Conservation (phyloP, 306 rosid genomes). For the Cucurbita pepo region DNA sequence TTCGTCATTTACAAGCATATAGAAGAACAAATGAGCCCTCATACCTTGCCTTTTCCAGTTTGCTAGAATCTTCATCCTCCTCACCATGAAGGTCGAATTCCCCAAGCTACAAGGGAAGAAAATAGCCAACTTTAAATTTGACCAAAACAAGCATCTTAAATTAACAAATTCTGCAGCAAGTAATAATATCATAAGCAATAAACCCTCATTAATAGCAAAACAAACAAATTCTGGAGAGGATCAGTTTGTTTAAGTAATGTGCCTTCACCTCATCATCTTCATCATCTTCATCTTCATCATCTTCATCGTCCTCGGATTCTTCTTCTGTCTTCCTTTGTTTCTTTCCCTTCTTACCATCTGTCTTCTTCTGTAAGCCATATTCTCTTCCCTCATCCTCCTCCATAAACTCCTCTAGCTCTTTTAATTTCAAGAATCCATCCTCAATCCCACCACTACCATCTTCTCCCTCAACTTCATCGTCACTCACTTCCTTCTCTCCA, state of each 20-base stretch:
- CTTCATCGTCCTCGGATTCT: constrained; percentile 21
- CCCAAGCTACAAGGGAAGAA: constrained; percentile 27
- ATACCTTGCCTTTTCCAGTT: constrained; percentile 41
- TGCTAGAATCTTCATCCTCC: constrained; percentile 33
- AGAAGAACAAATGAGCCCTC: neutral
- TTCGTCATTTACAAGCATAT: neutral
- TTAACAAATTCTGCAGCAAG: neutral
- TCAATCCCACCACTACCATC: constrained; percentile 35
- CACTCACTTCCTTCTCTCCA: neutral
- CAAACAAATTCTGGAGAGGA: neutral
- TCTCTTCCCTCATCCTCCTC: constrained; percentile 47
- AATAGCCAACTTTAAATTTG: neutral
- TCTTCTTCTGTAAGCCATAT: constrained; percentile 21
- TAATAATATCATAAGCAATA: neutral
- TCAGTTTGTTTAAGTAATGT: neutral
- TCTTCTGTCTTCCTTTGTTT: constrained; percentile 10
- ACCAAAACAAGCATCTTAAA: neutral
- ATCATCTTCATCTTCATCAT: constrained; percentile 29
- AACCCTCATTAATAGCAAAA: neutral
- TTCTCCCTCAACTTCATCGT: constrained; percentile 6
- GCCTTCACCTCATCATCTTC: constrained; percentile 41
- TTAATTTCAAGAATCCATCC: constrained; percentile 54
- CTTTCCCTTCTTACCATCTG: constrained; percentile 2
- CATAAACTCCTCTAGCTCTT: constrained; percentile 53
- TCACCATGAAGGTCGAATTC: constrained; percentile 30